Evolutionary conservation across 2,329 filamentous ascomycete species (phyloP).

Genomic region (Verticillium zaregamsianum): DNA sequence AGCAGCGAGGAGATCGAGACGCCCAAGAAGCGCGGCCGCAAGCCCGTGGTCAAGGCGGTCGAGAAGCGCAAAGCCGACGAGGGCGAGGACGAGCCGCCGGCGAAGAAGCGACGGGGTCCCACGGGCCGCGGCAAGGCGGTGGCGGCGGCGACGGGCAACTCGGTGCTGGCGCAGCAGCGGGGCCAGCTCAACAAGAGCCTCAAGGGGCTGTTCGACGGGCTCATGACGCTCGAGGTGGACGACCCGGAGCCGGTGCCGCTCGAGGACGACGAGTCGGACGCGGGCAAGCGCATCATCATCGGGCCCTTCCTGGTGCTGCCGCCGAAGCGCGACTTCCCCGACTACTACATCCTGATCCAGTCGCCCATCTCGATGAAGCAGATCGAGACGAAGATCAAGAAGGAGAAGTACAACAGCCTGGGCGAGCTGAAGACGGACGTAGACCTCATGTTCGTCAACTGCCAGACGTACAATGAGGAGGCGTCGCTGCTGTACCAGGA

Average conservation of each 20-base stretch:
- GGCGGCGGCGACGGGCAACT: constrained; percentile 24
- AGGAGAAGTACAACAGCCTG: constrained; percentile 82
- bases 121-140: constrained; percentile 65
- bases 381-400: constrained; percentile 93
- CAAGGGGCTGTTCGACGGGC: constrained; percentile 68
- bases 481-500: constrained; percentile 88
- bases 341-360: constrained; percentile 93
- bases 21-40: constrained; percentile 80
- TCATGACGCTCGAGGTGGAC: constrained; percentile 83
- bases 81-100: constrained; percentile 70
- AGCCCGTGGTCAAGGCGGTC: constrained; percentile 60
- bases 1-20: constrained; percentile 74
- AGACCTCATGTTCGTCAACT: constrained; percentile 81
- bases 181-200: constrained; percentile 75
- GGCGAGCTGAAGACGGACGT: constrained; percentile 81
- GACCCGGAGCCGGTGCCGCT: constrained; percentile 54
- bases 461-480: constrained; percentile 94
- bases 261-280: constrained; percentile 54
- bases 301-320: constrained; percentile 92
- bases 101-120: constrained; percentile 73
- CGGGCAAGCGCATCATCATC: constrained; percentile 74
- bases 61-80: constrained; percentile 89
- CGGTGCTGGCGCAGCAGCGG: constrained; percentile 54
- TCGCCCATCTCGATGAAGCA: constrained; percentile 94
- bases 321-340: constrained; percentile 82